These are phyloP conservation scores for Parastagonospora avenae DNA, from an alignment of 2,329 filamentous ascomycete species.

Conservation along the genomic window DNA sequence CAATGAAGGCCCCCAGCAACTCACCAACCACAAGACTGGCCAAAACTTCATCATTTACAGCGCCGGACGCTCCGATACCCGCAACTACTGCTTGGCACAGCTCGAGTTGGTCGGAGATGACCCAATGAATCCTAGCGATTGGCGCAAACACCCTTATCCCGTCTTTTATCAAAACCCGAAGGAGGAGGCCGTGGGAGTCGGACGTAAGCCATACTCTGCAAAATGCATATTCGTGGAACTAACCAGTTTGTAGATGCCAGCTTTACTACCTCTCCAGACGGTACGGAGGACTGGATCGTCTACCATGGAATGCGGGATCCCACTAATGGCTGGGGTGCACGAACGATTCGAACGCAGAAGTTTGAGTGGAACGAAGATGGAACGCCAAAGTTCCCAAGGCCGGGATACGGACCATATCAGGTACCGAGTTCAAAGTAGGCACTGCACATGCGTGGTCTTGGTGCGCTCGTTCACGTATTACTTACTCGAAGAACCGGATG, in stretches of 20 bases:
- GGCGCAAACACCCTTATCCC: conserved; percentile 53
- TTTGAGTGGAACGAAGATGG: conserved; percentile 57
- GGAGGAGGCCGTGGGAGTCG: conserved; percentile 54
- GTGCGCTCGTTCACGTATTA: no score
- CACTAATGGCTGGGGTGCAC: conserved; percentile 53
- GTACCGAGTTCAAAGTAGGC: conserved; percentile 21
- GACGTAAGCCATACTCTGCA: conserved; percentile 25
- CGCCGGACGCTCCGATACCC: conserved; percentile 57
- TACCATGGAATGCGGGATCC: conserved; percentile 59
- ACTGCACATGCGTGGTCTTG: no score
- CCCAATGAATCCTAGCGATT: conserved; percentile 56
- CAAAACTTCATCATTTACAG: conserved; percentile 58
- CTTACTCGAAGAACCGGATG: no score
- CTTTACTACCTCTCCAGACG: conserved; percentile 56
- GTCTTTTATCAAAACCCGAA: conserved; percentile 57
- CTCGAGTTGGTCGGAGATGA: conserved; percentile 56
- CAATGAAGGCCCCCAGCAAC: conserved; percentile 59
- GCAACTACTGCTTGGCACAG: conserved; percentile 59
- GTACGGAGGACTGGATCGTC: conserved; percentile 57
- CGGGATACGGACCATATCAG: conserved; percentile 55
- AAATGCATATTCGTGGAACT: no score
- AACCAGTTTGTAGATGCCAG: conserved; percentile 45
- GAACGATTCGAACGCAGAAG: conserved; percentile 56
- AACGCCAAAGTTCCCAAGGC: conserved; percentile 53
- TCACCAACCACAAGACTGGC: conserved; percentile 53